These are phyloP conservation scores for Kuraishia ogatae DNA, from an alignment of 805 yeast genomes.

Conservation along the genomic window DNA sequence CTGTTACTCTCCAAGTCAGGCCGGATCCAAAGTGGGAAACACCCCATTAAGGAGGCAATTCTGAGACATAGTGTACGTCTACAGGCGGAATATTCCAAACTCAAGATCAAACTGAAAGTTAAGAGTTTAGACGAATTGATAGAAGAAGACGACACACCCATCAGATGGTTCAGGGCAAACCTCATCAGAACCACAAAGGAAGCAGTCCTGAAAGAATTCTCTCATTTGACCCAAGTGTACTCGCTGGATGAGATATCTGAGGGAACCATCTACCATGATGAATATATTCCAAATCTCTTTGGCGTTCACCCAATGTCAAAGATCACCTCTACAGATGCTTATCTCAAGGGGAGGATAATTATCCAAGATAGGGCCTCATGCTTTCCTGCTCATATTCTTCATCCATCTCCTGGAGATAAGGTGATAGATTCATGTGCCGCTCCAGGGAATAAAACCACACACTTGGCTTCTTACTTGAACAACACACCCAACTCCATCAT, in stretches of 20 bases:
- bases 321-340: conserved; percentile 59
- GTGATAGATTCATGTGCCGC: conserved; percentile 96
- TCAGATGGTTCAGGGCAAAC: conserved; percentile 76
- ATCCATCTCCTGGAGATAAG: conserved; percentile 48
- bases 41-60: conserved; percentile 74
- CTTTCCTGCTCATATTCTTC: conserved; percentile 82
- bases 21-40: conserved; percentile 83
- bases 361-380: conserved; percentile 97
- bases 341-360: conserved; percentile 68
- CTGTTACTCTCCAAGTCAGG: conserved; percentile 66
- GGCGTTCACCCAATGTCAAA: conserved; percentile 77
- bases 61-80: conserved; percentile 73
- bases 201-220: conserved; percentile 30
- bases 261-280: conserved; percentile 67
- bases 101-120: conserved; percentile 67
- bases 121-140: conserved; percentile 42
- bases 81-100: conserved; percentile 71
- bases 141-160: conserved; percentile 58
- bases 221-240: conserved; percentile 36
- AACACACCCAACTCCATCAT: conserved; percentile 37
- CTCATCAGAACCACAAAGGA: conserved; percentile 40
- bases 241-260: conserved; percentile 31
- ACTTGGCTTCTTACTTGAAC: conserved; percentile 59
- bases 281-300: conserved; percentile 62
- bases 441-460: conserved; percentile 97